A percentile compares a stretch with the other conserved stretches of the same genome.
These are phyloP conservation scores for Tuber calosporum DNA, from an alignment of 495 filamentous ascomycete genomes.

Conservation along the genomic window DNA sequence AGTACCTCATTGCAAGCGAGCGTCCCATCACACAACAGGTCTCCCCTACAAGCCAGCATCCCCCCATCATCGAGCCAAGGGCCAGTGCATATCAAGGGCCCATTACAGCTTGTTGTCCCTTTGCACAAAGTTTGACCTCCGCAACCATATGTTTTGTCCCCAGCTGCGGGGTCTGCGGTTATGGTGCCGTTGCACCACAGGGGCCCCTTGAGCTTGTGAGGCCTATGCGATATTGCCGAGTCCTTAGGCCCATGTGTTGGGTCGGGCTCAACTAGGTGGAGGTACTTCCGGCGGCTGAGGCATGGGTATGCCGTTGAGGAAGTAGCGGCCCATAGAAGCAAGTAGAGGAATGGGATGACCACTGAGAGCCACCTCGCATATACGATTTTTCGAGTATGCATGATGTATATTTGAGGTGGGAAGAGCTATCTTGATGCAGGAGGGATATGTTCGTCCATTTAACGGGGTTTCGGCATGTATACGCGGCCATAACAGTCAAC, in stretches of 20 bases:
- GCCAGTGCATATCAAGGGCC: slow-evolving; percentile 18
- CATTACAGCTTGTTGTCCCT: slow-evolving; percentile 22
- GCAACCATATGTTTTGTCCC: slow-evolving; percentile 9
- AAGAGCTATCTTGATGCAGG: not conserved
- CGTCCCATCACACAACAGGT: slow-evolving; percentile 23
- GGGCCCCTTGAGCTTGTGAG: slow-evolving; percentile 13
- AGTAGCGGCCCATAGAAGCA: not conserved
- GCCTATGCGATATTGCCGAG: not conserved
- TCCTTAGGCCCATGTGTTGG: not conserved
- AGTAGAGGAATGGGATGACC: not conserved
- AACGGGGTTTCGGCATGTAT: not conserved
- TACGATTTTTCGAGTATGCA: not conserved
- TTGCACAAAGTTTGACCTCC: slow-evolving; percentile 18
- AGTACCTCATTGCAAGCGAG: slow-evolving; percentile 23
- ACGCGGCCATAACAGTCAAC: not conserved
- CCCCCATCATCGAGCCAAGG: slow-evolving; percentile 29
- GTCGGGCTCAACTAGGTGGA: not conserved
- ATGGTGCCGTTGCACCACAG: slow-evolving; percentile 23
- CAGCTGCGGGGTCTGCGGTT: not conserved
- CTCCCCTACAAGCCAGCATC: slow-evolving; percentile 24
- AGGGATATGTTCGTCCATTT: not conserved
- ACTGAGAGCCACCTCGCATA: not conserved
- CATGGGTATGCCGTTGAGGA: not conserved
- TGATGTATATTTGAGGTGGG: not conserved
- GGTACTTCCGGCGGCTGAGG: not conserved